phyloP scores from a whole-genome alignment of 2,329 filamentous ascomycete genomes.

The Exserohilum turcica region DNA sequence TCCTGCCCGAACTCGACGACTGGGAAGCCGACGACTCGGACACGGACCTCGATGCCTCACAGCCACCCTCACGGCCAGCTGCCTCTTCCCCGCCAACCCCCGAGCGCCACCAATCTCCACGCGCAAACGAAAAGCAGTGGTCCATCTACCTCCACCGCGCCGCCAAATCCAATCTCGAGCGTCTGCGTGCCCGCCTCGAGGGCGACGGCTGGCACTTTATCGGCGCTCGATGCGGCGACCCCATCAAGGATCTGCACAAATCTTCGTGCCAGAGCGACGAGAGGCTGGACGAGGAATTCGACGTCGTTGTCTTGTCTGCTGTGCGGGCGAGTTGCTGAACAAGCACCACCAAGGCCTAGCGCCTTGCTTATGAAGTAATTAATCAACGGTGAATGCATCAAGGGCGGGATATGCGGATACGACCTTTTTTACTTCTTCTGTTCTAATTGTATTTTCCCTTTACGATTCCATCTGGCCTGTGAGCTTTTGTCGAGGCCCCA shows the following conservation, averaged over 20 bases:
- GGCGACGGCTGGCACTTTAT: conserved; percentile 45
- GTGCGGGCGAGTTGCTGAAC: conserved; percentile 2
- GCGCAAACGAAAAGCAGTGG: conserved; percentile 11
- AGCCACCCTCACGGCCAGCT: not conserved
- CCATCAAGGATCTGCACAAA: conserved; percentile 21
- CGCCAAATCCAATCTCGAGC: conserved; percentile 38
- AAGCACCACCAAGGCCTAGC: not conserved
- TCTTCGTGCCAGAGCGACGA: conserved; percentile 24
- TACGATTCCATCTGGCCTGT: too few species aligned
- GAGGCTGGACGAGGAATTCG: conserved; percentile 44
- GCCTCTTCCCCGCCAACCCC: not conserved
- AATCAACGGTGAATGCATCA: too few species aligned
- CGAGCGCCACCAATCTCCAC: not conserved
- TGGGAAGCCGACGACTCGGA: conserved; percentile 31
- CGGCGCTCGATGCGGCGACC: conserved; percentile 34
- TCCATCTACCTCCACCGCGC: conserved; percentile 31
- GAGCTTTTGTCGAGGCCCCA: too few species aligned
- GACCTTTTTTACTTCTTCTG: too few species aligned
- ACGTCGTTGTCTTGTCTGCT: conserved; percentile 37
- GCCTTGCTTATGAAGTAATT: not conserved
- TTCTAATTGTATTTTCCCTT: too few species aligned
- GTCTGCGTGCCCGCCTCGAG: conserved; percentile 35
- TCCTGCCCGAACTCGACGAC: conserved; percentile 40
- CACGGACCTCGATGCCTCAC: not conserved
- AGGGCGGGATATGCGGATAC: too few species aligned